Evolutionary conservation across 176 grass and related monocot genomes (phyloP).

Genomic region (Echinochloa phyllopogon): DNA sequence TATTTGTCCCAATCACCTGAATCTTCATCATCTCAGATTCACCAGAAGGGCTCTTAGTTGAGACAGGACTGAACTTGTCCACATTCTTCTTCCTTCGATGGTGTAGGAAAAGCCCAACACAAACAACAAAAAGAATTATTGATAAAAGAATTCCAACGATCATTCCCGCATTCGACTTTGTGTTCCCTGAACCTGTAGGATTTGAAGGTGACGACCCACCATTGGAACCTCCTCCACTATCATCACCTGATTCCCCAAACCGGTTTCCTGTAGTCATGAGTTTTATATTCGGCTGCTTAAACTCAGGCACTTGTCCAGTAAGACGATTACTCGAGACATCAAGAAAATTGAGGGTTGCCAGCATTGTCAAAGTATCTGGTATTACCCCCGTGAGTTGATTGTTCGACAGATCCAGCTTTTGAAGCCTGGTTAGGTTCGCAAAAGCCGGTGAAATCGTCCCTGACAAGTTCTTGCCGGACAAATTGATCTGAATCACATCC

Average conservation of each 20-base stretch:
- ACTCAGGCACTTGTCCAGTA: constrained; percentile 67
- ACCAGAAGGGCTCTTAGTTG: constrained; percentile 47
- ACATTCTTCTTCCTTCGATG: constrained; percentile 57
- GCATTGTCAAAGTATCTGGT: constrained; percentile 61
- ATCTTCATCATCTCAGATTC: constrained; percentile 53
- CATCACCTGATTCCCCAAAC: constrained; percentile 58
- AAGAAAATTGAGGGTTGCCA: constrained; percentile 53
- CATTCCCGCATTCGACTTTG: constrained; percentile 41
- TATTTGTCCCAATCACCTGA: constrained; percentile 52
- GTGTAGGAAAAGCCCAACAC: constrained; percentile 48
- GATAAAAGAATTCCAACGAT: constrained; percentile 67
- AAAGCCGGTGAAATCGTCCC: constrained; percentile 75
- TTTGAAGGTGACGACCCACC: constrained; percentile 37
- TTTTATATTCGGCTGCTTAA: constrained; percentile 51
- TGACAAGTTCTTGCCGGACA: constrained; percentile 59
- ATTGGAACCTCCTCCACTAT: constrained; percentile 39
- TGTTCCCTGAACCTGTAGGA: constrained; percentile 24
- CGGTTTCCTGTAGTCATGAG: constrained; percentile 58
- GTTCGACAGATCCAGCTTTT: constrained; percentile 60
- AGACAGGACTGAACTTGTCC: constrained; percentile 63
- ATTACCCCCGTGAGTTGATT: constrained; percentile 67
- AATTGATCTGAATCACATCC: constrained; percentile 54
- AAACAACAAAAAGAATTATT: constrained; percentile 57
- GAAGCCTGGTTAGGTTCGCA: constrained; percentile 70
- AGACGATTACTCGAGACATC: constrained; percentile 85